Evolutionary conservation across 768 basidiomycete genomes (phyloP).

Genomic region (Tulasnella sp.): DNA sequence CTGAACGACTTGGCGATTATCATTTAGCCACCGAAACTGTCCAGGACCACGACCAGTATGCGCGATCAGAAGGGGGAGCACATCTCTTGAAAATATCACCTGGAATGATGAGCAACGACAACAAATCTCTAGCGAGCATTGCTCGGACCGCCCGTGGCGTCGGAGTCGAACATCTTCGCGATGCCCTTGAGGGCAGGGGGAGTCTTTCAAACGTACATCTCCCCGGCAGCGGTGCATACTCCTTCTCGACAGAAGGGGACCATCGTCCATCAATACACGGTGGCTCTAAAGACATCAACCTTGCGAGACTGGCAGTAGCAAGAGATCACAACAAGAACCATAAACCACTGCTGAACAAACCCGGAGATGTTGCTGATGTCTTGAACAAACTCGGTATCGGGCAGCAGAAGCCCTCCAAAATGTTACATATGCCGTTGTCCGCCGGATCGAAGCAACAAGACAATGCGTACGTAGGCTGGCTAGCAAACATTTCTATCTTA

Average conservation of each 20-base stretch:
- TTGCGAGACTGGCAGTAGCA: conserved; percentile 13
- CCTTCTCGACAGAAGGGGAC: conserved; percentile 9
- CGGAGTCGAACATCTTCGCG: conserved; percentile 79
- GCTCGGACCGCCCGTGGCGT: conserved; percentile 68
- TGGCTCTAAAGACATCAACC: neutral
- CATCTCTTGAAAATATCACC: conserved; percentile 74
- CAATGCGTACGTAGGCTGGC: neutral
- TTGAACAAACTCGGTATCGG: conserved; percentile 76
- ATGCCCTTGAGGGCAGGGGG: conserved; percentile 77
- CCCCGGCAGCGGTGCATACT: conserved; percentile 9
- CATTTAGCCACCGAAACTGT: conserved; percentile 45
- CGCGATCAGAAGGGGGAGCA: conserved; percentile 56
- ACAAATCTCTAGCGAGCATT: conserved; percentile 77
- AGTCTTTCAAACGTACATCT: conserved; percentile 39
- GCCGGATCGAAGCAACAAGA: conserved; percentile 4
- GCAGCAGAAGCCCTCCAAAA: conserved; percentile 32
- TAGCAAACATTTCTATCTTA: neutral
- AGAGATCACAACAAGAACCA: conserved; percentile 10
- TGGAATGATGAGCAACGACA: conserved; percentile 83
- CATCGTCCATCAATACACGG: neutral
- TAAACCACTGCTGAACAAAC: conserved; percentile 24
- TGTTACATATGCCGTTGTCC: conserved; percentile 14
- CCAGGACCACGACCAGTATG: conserved; percentile 33
- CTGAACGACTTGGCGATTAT: too few relatives aligned
- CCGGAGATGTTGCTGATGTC: conserved; percentile 72